These are phyloP conservation scores for Cytospora paraplurivora DNA, from an alignment of 2,329 filamentous ascomycete species.

Conservation along the genomic window DNA sequence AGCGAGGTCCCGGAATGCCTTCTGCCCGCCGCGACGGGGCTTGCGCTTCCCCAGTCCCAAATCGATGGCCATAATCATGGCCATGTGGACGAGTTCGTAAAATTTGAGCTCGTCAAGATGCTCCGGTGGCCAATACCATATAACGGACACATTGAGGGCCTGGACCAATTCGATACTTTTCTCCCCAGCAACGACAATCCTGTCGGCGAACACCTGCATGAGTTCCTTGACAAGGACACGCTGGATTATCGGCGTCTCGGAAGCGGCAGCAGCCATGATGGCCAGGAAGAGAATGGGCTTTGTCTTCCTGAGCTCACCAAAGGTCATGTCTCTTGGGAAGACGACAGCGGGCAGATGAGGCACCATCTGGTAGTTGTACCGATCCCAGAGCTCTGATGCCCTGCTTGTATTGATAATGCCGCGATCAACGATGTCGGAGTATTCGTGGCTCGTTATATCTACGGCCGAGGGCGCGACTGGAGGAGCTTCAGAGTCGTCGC, in stretches of 20 bases:
- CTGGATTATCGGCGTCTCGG: slow-evolving; percentile 59
- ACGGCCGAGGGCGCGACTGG: slow-evolving; percentile 28
- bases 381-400: slow-evolving; percentile 57
- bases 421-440: slow-evolving; percentile 58
- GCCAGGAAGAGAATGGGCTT: slow-evolving; percentile 72
- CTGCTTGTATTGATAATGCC: slow-evolving; percentile 59
- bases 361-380: slow-evolving; percentile 62
- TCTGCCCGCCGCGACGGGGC: slow-evolving; percentile 37
- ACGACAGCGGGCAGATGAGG: slow-evolving; percentile 64
- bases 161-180: slow-evolving; percentile 85
- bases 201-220: slow-evolving; percentile 73
- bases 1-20: slow-evolving; percentile 45
- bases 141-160: slow-evolving; percentile 70
- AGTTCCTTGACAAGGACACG: slow-evolving; percentile 66
- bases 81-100: slow-evolving; percentile 82
- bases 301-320: slow-evolving; percentile 55
- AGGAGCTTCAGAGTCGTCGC: slow-evolving; percentile 13
- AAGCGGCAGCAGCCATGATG: slow-evolving; percentile 66
- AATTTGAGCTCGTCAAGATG: slow-evolving; percentile 86
- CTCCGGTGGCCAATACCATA: slow-evolving; percentile 85
- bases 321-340: slow-evolving; percentile 56
- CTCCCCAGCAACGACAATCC: slow-evolving; percentile 72
- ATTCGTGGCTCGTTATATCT: slow-evolving; percentile 34
- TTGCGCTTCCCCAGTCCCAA: slow-evolving; percentile 65
- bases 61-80: slow-evolving; percentile 80